Percentiles rank a stretch among this genome's conserved stretches.
These are phyloP conservation scores for Crucihimalaya himalaica DNA, from an alignment of 345 rosid genomes.

Conservation along the genomic window DNA sequence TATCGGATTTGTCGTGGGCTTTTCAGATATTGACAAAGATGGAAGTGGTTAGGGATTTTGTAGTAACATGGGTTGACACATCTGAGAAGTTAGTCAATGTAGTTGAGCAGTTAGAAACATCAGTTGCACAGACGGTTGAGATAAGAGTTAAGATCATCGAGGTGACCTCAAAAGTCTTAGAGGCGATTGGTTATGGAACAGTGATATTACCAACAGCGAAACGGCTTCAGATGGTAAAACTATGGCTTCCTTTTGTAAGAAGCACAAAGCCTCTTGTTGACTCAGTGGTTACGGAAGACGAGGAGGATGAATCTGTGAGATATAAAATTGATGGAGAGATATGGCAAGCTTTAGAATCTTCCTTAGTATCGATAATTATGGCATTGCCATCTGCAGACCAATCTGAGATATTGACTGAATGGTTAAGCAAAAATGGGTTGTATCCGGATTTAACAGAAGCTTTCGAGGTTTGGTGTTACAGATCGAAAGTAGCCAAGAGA, in stretches of 20 bases:
- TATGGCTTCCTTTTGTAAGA: conserved; percentile 91
- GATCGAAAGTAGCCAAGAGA: conserved; percentile 79
- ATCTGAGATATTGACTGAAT: conserved; percentile 78
- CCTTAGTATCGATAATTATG: conserved; percentile 69
- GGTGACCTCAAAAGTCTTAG: conserved; percentile 73
- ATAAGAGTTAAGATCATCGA: conserved; percentile 60
- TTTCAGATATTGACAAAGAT: conserved; percentile 71
- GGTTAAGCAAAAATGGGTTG: conserved; percentile 60
- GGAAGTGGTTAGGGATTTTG: conserved; percentile 76
- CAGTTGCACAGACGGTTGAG: conserved; percentile 45
- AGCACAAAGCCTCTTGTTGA: conserved; percentile 63
- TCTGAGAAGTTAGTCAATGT: conserved; percentile 64
- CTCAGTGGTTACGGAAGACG: conserved; percentile 41
- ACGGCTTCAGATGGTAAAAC: conserved; percentile 67
- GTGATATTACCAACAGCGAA: conserved; percentile 67
- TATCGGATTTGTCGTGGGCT: conserved; percentile 72
- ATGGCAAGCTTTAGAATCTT: conserved; percentile 80
- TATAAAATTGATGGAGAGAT: conserved; percentile 64
- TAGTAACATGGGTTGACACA: conserved; percentile 67
- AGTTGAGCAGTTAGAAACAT: conserved; percentile 40
- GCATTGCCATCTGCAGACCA: conserved; percentile 83
- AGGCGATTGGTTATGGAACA: conserved; percentile 72
- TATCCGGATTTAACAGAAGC: conserved; percentile 94
- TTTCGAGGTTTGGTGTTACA: conserved; percentile 86
- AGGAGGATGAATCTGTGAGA: conserved; percentile 22